phyloP scores from a whole-genome alignment of 1,284 basidiomycete species.

The Cryptococcus sp. region DNA sequence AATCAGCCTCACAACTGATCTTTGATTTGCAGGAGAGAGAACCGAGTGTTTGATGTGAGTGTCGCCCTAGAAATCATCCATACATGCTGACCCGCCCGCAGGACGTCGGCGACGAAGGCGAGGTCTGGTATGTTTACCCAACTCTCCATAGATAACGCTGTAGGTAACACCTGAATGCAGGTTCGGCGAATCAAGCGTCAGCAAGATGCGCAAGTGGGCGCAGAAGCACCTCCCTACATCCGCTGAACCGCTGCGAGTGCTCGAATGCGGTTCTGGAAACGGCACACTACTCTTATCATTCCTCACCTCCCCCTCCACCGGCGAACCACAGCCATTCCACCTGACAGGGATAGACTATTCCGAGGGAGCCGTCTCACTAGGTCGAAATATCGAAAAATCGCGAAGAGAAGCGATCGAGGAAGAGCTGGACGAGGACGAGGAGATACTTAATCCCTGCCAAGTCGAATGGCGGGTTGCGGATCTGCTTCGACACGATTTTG shows the following conservation, averaged over 20 bases:
- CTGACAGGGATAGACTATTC: slow-evolving; percentile 54
- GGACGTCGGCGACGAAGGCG: slow-evolving; percentile 49
- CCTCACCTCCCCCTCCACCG: slow-evolving; percentile 46
- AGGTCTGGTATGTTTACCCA: slow-evolving; percentile 44
- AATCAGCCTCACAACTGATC: slow-evolving; percentile 1
- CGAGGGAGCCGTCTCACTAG: slow-evolving; percentile 34
- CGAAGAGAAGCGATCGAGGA: slow-evolving; percentile 30
- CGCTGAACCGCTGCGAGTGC: slow-evolving; percentile 30
- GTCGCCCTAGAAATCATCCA: too few relatives aligned
- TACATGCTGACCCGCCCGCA: too few relatives aligned
- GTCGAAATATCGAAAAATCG: slow-evolving; percentile 34
- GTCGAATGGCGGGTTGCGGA: slow-evolving; percentile 47
- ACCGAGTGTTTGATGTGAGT: slow-evolving; percentile 41
- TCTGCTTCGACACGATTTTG: slow-evolving; percentile 41
- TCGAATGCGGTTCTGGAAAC: slow-evolving; percentile 52
- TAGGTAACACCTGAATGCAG: slow-evolving; percentile 21
- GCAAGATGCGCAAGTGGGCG: slow-evolving; percentile 53
- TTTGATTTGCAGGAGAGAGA: slow-evolving; percentile 43
- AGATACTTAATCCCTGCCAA: slow-evolving; percentile 38
- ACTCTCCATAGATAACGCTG: not conserved
- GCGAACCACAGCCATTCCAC: slow-evolving; percentile 32
- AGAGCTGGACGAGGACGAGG: slow-evolving; percentile 38
- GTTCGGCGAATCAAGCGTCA: slow-evolving; percentile 51
- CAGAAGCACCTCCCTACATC: slow-evolving; percentile 34
- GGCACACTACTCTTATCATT: slow-evolving; percentile 53